phyloP scores from a whole-genome alignment of 2,329 filamentous ascomycete genomes.

The Sodiomyces alkalinus region DNA sequence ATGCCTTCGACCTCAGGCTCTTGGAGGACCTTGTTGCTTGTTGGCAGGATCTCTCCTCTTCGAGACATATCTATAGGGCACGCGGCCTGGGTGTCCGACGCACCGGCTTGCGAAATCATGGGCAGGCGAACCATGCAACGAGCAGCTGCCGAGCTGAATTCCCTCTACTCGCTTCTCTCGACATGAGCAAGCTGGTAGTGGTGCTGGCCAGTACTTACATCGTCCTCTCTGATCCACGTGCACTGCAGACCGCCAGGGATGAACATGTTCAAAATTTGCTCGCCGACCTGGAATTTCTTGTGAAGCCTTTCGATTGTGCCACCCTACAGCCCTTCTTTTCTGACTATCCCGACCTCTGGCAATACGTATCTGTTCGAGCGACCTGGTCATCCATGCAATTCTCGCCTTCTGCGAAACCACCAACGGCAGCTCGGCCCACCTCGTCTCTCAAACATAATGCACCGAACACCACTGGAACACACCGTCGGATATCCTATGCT shows the following conservation, averaged over 20 bases:
- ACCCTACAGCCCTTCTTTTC: conserved; percentile 4
- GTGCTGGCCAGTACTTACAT: conserved; percentile 6
- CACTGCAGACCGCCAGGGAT: not conserved
- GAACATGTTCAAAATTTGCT: conserved; percentile 2
- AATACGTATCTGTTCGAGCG: conserved; percentile 4
- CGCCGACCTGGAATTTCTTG: conserved; percentile 3
- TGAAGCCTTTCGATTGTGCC: conserved; percentile 5
- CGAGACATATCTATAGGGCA: conserved; percentile 9
- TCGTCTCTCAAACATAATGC: not conserved
- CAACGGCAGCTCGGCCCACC: not conserved
- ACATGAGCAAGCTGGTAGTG: not conserved
- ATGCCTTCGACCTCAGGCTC: conserved; percentile 1
- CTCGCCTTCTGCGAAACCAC: too few species aligned
- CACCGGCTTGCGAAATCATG: conserved; percentile 2
- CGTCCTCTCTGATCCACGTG: conserved; percentile 4
- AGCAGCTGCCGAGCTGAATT: conserved; percentile 10
- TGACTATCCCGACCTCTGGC: conserved; percentile 3
- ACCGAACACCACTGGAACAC: too few species aligned
- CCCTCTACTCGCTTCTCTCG: not conserved
- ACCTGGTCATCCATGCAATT: conserved; percentile 4
- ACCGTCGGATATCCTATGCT: conserved; percentile 3
- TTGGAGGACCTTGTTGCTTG: conserved; percentile 16
- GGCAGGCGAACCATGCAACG: conserved; percentile 10
- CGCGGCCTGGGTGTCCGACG: conserved; percentile 1
- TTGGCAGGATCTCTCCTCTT: conserved; percentile 21